phyloP scores from a whole-genome alignment of 345 rosid genomes.

The Acer negundo region DNA sequence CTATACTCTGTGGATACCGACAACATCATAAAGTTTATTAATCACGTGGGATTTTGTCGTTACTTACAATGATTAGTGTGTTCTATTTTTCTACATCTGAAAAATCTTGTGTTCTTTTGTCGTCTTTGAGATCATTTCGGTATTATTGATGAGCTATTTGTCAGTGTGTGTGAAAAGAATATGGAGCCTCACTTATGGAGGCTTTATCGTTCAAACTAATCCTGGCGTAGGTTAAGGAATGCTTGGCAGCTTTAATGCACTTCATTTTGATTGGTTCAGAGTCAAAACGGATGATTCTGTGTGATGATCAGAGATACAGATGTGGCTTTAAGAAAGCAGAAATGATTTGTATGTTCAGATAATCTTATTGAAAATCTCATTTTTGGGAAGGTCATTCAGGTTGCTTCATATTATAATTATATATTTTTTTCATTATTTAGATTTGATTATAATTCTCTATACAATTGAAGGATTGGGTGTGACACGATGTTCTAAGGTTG shows the following conservation, averaged over 20 bases:
- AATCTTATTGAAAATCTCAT: background rate
- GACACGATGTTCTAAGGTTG: background rate
- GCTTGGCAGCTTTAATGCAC: background rate
- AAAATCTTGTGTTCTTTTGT: background rate
- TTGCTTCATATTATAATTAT: background rate
- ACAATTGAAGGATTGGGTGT: background rate
- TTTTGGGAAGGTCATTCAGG: background rate
- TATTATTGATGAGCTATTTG: background rate
- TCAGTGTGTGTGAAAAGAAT: background rate
- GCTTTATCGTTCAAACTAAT: background rate
- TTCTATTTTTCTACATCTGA: too few relatives aligned
- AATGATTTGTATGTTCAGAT: background rate
- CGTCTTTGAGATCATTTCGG: background rate
- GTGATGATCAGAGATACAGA: too few relatives aligned
- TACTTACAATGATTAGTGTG: background rate
- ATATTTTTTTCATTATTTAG: too few relatives aligned
- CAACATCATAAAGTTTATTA: background rate
- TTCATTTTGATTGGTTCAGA: conserved; percentile 1
- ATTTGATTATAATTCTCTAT: background rate
- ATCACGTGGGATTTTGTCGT: background rate
- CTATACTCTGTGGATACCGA: background rate
- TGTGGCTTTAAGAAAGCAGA: background rate
- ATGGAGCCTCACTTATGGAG: background rate
- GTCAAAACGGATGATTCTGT: background rate
- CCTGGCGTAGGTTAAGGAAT: background rate